A percentile compares a stretch with the other conserved stretches of the same genome.
These are phyloP conservation scores for Alternaria metachromatica DNA, from an alignment of 2,329 filamentous ascomycete species.

Conservation along the genomic window DNA sequence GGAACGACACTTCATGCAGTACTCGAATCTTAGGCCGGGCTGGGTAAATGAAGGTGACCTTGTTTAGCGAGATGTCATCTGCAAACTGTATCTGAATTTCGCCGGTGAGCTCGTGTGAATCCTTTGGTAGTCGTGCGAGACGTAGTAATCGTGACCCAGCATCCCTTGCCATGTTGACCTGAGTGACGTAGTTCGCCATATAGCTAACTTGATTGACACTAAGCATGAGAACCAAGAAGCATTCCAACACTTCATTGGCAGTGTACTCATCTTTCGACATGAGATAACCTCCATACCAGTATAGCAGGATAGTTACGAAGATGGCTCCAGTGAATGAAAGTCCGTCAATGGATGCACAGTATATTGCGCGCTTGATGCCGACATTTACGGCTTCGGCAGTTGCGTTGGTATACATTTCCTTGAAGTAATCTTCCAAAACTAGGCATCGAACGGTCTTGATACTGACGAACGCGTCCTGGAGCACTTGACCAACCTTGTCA, in stretches of 20 bases:
- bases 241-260: conserved; percentile 69
- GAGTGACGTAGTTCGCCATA: conserved; percentile 77
- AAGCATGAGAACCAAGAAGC: conserved; percentile 85
- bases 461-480: conserved; percentile 78
- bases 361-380: conserved; percentile 70
- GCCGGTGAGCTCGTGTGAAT: conserved; percentile 66
- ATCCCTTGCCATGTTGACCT: conserved; percentile 76
- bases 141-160: conserved; percentile 75
- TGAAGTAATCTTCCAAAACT: conserved; percentile 75
- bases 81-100: conserved; percentile 51
- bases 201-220: conserved; percentile 75
- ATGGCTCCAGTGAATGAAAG: conserved; percentile 75
- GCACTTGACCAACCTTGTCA: conserved; percentile 65
- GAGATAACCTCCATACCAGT: conserved; percentile 79
- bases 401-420: conserved; percentile 64
- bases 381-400: conserved; percentile 61
- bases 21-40: conserved; percentile 60
- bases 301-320: conserved; percentile 78
- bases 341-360: conserved; percentile 75
- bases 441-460: conserved; percentile 80
- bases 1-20: conserved; percentile 70
- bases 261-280: conserved; percentile 59
- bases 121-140: conserved; percentile 66
- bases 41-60: conserved; percentile 76
- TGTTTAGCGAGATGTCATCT: conserved; percentile 65